Percentiles rank a stretch among this genome's conserved stretches.
These are phyloP conservation scores for Venturia nashicola DNA, from an alignment of 2,329 filamentous ascomycete genomes.

Conservation along the genomic window DNA sequence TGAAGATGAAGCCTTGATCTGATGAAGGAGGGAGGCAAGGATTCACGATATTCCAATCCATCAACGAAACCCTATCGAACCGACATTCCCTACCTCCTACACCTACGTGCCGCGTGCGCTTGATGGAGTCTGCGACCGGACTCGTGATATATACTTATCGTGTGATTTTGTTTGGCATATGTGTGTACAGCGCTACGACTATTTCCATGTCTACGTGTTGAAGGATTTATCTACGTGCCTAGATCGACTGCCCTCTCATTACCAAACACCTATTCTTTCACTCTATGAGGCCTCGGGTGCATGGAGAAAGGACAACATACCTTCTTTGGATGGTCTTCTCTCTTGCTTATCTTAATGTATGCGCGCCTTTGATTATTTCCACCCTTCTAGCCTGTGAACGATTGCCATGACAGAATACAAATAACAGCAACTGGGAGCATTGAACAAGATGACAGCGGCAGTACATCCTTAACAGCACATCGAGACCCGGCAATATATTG, in stretches of 20 bases:
- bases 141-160: not conserved
- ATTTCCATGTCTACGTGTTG: constrained; percentile 49
- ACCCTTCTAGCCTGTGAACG: no score
- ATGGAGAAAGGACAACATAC: constrained; percentile 51
- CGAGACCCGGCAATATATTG: not conserved
- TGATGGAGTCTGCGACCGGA: not conserved
- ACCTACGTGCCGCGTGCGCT: not conserved
- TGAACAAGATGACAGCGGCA: no score
- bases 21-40: not conserved
- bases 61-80: not conserved
- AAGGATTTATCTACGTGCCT: constrained; percentile 56
- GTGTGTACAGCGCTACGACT: constrained; percentile 58
- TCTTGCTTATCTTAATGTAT: not conserved
- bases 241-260: constrained; percentile 46
- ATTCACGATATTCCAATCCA: not conserved
- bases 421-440: no score
- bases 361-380: not conserved
- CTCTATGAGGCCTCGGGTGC: constrained; percentile 42
- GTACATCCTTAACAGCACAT: no score
- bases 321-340: not conserved
- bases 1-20: not conserved
- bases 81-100: not conserved
- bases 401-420: not conserved
- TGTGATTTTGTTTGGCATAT: constrained; percentile 38
- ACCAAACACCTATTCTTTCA: constrained; percentile 50